Percentiles rank a stretch among this genome's conserved stretches.
These are phyloP conservation scores for Agarophyton chilense DNA, from an alignment of 23 red algal genomes.

Conservation along the genomic window DNA sequence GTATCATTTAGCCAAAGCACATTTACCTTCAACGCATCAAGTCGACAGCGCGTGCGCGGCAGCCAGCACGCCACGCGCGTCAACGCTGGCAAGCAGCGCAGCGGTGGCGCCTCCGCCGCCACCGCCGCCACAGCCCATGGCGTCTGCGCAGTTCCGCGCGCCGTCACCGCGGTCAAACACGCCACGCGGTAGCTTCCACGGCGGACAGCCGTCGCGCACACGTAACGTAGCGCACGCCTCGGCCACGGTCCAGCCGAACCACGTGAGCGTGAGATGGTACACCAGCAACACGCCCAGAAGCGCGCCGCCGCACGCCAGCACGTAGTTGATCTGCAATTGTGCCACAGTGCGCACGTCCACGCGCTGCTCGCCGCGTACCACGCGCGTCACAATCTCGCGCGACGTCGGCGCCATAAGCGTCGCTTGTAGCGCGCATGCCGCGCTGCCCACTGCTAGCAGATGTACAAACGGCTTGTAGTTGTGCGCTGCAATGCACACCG, in stretches of 20 bases:
- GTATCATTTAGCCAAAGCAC: too few species aligned
- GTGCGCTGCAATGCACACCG: slow-evolving; percentile 37
- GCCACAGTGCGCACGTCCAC: background rate
- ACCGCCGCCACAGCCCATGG: background rate
- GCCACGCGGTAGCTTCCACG: background rate
- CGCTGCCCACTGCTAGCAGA: slow-evolving; percentile 9
- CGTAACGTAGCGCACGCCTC: background rate
- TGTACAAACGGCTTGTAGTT: slow-evolving; percentile 39
- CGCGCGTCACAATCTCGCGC: background rate
- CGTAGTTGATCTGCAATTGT: slow-evolving; percentile 10
- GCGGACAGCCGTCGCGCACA: background rate
- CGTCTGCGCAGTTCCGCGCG: background rate
- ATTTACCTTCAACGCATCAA: too few species aligned
- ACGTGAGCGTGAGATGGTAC: background rate
- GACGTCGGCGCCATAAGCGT: background rate
- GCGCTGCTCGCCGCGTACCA: background rate
- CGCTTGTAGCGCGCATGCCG: background rate
- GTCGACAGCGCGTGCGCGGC: too few species aligned
- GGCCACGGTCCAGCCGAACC: background rate
- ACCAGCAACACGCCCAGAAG: background rate
- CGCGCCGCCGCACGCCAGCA: background rate
- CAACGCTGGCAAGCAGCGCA: too few species aligned
- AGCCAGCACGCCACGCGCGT: too few species aligned
- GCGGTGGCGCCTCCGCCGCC: background rate
- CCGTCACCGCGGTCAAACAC: slow-evolving; percentile 7